Base-by-base conservation (phyloP, 169 alveolate genomes). In the Eimeria necatrix region DNA sequence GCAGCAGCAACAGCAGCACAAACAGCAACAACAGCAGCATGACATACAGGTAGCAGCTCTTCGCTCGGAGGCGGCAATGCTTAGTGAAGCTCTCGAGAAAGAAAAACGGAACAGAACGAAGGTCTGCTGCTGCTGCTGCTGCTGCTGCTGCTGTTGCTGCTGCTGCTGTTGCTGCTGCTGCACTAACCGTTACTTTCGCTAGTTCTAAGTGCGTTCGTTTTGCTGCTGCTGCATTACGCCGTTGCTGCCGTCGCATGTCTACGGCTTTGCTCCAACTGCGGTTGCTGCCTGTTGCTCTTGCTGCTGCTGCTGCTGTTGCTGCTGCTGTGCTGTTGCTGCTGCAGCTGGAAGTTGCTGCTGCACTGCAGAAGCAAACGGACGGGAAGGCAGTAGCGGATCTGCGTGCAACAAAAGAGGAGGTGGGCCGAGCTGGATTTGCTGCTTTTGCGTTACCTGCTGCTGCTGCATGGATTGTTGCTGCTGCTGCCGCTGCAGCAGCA, bases 311-410 rank as follows among this genome's bases (percentile, higher is more conserved):
- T 53, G 73, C 74, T 7, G 12, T 26, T 81, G 73, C 3, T 53
- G 90, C 71, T 74, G 85, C 60, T 46, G 14, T 74, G 85, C 53
- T 74, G 85, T 14, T 56, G 56, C 91, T 83, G 76, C 48, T 83
- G 91, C 76, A 53, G 76, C 91, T 83, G 91, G 91, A 83, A 56
- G 91, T 53, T 83, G 91, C 91, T 26, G 71, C 91, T 53, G 91
- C 26, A 56, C 60, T 83, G 91, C 91, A 59, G 91, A 73, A 53
- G 74, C 56, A 83, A 10, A 41, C 76, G 41, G 71, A 56, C 76
- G 91, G 53, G 14, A 83, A 59, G 48, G 91, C 76, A 52, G 91
- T 74, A 52, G 91, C 91, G 46, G 91, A 83, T 3, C 76, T 83
- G 78, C 51, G 91, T 2, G 91, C 91, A 4, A 83, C 91, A 24